phyloP scores from a whole-genome alignment of 2,329 filamentous ascomycete genomes.

The Epichloe typhina region DNA sequence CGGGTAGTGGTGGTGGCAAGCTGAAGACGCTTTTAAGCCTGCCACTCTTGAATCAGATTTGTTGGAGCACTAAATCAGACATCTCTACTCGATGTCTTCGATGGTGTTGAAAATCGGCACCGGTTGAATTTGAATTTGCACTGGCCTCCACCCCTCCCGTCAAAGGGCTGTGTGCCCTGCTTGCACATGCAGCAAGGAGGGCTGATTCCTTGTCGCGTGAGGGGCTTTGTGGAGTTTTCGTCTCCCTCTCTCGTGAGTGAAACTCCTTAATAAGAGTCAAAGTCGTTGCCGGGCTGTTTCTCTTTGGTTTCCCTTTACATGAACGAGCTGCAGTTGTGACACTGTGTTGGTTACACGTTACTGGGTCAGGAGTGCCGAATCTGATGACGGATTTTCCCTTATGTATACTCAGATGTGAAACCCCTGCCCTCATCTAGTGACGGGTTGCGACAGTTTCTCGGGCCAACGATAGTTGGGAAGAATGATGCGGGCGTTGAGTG shows the following conservation, averaged over 20 bases:
- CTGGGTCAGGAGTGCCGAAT: background rate
- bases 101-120: no score
- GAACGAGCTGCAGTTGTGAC: background rate
- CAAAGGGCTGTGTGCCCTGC: no score
- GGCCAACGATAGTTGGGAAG: background rate
- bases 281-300: background rate
- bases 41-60: background rate
- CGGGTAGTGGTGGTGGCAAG: background rate
- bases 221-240: background rate
- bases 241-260: background rate
- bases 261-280: background rate
- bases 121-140: no score
- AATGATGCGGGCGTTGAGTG: background rate
- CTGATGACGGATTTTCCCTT: background rate
- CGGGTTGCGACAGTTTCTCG: background rate
- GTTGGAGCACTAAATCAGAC: background rate
- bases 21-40: background rate
- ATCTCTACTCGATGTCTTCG: no score
- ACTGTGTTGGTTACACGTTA: background rate
- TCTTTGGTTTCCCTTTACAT: background rate
- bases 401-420: background rate
- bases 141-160: no score
- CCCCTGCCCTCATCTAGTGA: background rate
- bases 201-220: no score
- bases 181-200: no score